phyloP scores from a whole-genome alignment of 2,329 filamentous ascomycete species.

The Pseudogymnoascus sp. region DNA sequence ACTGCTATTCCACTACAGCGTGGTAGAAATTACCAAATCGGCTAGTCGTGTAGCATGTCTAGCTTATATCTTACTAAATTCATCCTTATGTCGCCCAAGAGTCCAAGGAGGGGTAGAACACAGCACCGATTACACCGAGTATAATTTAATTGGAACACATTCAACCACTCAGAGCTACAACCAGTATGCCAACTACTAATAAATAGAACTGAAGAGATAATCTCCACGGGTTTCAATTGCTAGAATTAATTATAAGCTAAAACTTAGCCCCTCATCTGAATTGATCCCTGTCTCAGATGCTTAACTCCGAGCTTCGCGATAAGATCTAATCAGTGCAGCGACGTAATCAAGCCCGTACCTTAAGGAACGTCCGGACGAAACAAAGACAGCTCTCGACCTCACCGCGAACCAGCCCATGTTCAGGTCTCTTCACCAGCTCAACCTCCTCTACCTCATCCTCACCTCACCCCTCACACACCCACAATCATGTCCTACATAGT shows the following conservation, averaged over 20 bases:
- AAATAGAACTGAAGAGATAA: background rate
- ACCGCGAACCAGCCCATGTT: background rate
- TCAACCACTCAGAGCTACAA: background rate
- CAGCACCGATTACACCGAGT: background rate
- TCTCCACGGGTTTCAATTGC: background rate
- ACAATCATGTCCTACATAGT: constrained; percentile 80
- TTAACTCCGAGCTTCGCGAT: constrained; percentile 8
- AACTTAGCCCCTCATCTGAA: background rate
- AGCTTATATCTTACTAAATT: too few species aligned
- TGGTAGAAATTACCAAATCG: too few species aligned
- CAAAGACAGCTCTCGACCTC: background rate
- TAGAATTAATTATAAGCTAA: background rate
- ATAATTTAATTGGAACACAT: background rate
- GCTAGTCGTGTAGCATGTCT: too few species aligned
- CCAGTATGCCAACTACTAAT: background rate
- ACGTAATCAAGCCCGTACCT: constrained; percentile 2
- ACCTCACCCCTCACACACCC: background rate
- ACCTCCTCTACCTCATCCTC: background rate
- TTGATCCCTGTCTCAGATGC: background rate
- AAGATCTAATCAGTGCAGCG: background rate
- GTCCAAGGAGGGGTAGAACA: background rate
- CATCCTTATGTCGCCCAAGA: background rate
- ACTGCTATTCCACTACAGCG: too few species aligned
- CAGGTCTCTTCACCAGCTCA: background rate
- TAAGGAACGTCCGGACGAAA: background rate